Conservation (phyloP, 2,329 filamentous ascomycete genomes). For the Neurospora sp. region DNA sequence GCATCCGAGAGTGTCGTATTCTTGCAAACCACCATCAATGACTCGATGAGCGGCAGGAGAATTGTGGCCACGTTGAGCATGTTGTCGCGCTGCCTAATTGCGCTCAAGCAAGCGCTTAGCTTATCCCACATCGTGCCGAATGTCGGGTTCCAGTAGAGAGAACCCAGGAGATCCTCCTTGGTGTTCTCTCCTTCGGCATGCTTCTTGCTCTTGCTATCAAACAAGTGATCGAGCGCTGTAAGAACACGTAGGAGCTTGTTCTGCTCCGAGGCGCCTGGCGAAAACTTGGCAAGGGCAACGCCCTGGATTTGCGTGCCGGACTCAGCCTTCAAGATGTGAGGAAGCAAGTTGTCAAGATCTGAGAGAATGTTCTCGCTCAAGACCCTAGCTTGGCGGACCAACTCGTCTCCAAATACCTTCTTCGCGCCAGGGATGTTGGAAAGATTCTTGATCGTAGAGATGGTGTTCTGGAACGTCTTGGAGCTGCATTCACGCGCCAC, state of each 20-base stretch:
- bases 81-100: conserved; percentile 83
- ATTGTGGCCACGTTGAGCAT: conserved; percentile 98
- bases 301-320: conserved; percentile 93
- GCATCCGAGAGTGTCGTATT: conserved; percentile 77
- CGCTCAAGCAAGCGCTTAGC: conserved; percentile 76
- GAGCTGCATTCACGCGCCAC: conserved; percentile 92
- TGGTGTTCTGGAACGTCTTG: conserved; percentile 95
- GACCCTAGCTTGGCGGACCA: conserved; percentile 76
- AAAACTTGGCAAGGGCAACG: conserved; percentile 88
- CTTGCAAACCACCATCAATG: conserved; percentile 98
- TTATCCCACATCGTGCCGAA: conserved; percentile 90
- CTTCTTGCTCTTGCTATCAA: conserved; percentile 67
- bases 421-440: conserved; percentile 88
- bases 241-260: conserved; percentile 88
- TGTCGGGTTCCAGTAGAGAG: conserved; percentile 80
- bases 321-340: conserved; percentile 76
- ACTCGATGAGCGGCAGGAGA: conserved; percentile 85
- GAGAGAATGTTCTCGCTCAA: conserved; percentile 76
- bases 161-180: conserved; percentile 77
- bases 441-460: conserved; percentile 97
- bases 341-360: conserved; percentile 75
- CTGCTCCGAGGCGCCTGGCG: conserved; percentile 89
- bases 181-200: conserved; percentile 39
- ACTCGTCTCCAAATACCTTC: conserved; percentile 81
- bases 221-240: conserved; percentile 90